These are phyloP conservation scores for Polygonum maritimum DNA, from an alignment of 148 eudicot genomes.

Conservation along the genomic window DNA sequence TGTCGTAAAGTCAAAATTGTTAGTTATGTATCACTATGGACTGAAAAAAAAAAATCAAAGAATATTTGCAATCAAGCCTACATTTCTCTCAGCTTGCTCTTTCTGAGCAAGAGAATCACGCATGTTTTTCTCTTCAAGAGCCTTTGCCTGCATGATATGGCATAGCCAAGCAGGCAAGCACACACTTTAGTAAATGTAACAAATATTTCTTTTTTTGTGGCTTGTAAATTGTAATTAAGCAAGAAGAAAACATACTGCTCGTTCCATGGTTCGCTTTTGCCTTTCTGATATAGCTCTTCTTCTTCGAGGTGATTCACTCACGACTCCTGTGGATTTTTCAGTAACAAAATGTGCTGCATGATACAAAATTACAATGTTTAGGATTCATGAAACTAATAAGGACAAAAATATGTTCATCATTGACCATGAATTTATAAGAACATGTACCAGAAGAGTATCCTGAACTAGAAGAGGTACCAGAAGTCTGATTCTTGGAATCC, in stretches of 20 bases:
- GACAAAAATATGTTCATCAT: background rate
- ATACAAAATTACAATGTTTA: background rate
- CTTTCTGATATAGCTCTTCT: slow-evolving; percentile 74
- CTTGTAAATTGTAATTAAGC: background rate
- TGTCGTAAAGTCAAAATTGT: slow-evolving; percentile 31
- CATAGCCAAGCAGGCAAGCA: background rate
- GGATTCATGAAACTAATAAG: background rate
- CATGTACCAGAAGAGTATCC: slow-evolving; percentile 6
- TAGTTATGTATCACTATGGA: slow-evolving; percentile 3
- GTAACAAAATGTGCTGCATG: background rate
- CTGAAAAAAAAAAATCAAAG: slow-evolving; percentile 4
- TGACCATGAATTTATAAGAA: background rate
- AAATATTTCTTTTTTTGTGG: background rate
- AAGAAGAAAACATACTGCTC: slow-evolving; percentile 50
- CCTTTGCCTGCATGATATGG: slow-evolving; percentile 53
- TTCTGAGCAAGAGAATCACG: slow-evolving; percentile 74
- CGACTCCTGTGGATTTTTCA: slow-evolving; percentile 33
- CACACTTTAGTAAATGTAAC: slow-evolving; percentile 4
- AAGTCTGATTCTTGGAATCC: slow-evolving; percentile 43
- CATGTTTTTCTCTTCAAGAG: slow-evolving; percentile 87
- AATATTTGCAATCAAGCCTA: slow-evolving; percentile 19
- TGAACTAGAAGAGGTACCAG: slow-evolving; percentile 14
- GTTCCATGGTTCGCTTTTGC: slow-evolving; percentile 73
- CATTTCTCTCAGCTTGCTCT: slow-evolving; percentile 93
- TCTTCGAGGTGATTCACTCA: slow-evolving; percentile 64